Base-by-base conservation (phyloP, 768 basidiomycete species). In the Termitomyces titanicus region DNA sequence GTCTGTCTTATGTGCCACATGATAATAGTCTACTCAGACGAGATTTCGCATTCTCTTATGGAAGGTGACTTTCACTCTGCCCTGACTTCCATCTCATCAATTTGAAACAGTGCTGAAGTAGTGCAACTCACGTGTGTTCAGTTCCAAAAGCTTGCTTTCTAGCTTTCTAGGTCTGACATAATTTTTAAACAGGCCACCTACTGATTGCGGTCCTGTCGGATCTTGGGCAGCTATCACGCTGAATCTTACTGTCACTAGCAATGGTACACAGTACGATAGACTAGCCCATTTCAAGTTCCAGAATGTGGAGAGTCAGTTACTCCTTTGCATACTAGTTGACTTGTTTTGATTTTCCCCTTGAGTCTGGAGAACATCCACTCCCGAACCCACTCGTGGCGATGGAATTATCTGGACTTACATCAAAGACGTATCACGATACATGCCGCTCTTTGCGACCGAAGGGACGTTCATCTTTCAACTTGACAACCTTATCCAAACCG, bases 291-390 rank as follows among this genome's bases (percentile, higher is more conserved):
- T 92, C 61, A 87, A 86, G 5, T 85, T 90, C 64, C 83, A 88
- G 31, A 84, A 89, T 62, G 86, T 88, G 7, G 89, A 91, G 67
- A 88, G 86, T 88, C 62, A 57, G 82, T 64, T 31, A 3, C 22
- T 25, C 17, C 22, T 24, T 12, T n/a, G 10, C 43, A 27, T 44
- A n/a, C n/a, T n/a, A 34, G 22, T 22, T 40, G 27, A 25, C 3
- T 6, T 45, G 25, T 8, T 27, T 27, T 33, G 18, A 49, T 29
- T 22, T 33, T 34, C 45, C 24, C 38, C 45, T n/a, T 54, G 33
- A 53, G 86, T 90, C 48, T 89, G 89, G 89, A 77, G 89, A 35
- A 89, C 86, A 18, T 89, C 88, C 0, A 92, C 89, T 17, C 84
- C 89, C 0, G 89, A 92, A 67, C 89, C 89, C 0, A 85, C 83